phyloP scores from a whole-genome alignment of 1,284 basidiomycete species.

The Ustilago lituana region DNA sequence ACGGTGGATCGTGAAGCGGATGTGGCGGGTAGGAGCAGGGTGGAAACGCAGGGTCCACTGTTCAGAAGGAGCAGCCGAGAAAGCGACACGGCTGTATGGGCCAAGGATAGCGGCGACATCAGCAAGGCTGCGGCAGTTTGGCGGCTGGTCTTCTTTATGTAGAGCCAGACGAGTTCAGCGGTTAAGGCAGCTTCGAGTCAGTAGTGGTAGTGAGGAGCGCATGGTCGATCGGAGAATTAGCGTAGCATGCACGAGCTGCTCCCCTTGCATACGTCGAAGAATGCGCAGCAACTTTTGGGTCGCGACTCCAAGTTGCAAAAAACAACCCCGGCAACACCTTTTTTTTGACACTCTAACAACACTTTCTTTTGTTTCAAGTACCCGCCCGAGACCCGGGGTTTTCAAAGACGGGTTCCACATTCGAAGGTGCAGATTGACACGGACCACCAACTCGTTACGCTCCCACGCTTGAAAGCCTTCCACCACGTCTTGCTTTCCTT shows the following conservation, averaged over 20 bases:
- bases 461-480: too few species aligned
- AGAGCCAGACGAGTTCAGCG: too few species aligned
- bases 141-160: too few species aligned
- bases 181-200: too few species aligned
- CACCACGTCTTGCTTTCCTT: background rate
- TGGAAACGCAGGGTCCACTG: slow-evolving; percentile 20
- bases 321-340: too few species aligned
- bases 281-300: slow-evolving; percentile 12
- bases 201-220: background rate
- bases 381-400: background rate
- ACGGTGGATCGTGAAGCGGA: background rate
- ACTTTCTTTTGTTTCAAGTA: too few species aligned
- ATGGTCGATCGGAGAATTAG: too few species aligned
- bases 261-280: slow-evolving; percentile 52
- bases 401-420: slow-evolving; percentile 3
- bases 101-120: too few species aligned
- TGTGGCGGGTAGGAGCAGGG: background rate
- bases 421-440: slow-evolving; percentile 4
- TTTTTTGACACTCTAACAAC: too few species aligned
- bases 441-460: too few species aligned
- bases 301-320: too few species aligned
- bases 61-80: slow-evolving; percentile 1
- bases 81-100: background rate
- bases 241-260: slow-evolving; percentile 16
- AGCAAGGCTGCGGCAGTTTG: too few species aligned